Evolutionary conservation across 2,329 filamentous ascomycete species (phyloP).

Genomic region (Talaromyces sp.): DNA sequence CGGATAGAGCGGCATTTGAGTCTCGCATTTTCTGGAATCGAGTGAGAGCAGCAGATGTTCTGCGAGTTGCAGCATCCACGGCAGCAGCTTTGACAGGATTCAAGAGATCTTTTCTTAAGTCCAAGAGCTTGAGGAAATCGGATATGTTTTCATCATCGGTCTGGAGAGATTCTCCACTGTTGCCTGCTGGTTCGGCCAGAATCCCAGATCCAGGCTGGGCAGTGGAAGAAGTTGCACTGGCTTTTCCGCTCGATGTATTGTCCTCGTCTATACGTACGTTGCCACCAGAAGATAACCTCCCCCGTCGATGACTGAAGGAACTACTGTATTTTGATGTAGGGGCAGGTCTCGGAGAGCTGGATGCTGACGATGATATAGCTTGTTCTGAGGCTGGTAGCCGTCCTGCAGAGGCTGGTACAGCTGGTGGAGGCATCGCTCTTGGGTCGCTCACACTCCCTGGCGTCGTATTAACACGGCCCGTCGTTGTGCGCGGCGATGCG

Average conservation of each 20-base stretch:
- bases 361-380: conserved; percentile 60
- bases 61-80: conserved; percentile 66
- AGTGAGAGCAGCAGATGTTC: conserved; percentile 72
- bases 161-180: conserved; percentile 60
- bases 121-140: conserved; percentile 84
- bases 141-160: conserved; percentile 91
- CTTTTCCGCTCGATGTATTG: conserved; percentile 55
- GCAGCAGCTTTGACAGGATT: conserved; percentile 53
- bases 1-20: conserved; percentile 80
- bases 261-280: conserved; percentile 54
- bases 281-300: conserved; percentile 70
- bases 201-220: conserved; percentile 71
- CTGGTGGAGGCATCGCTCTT: conserved; percentile 34
- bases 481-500: conserved; percentile 50
- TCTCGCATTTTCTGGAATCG: conserved; percentile 88
- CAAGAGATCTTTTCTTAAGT: conserved; percentile 82
- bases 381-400: conserved; percentile 50
- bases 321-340: conserved; percentile 85
- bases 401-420: conserved; percentile 31
- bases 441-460: conserved; percentile 35
- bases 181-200: conserved; percentile 64
- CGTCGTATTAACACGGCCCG: conserved; percentile 35
- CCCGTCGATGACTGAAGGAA: conserved; percentile 83
- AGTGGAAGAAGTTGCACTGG: conserved; percentile 47
- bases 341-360: conserved; percentile 73